These are phyloP conservation scores for Solanum medicagineum DNA, from an alignment of 257 asterid species.

Conservation along the genomic window DNA sequence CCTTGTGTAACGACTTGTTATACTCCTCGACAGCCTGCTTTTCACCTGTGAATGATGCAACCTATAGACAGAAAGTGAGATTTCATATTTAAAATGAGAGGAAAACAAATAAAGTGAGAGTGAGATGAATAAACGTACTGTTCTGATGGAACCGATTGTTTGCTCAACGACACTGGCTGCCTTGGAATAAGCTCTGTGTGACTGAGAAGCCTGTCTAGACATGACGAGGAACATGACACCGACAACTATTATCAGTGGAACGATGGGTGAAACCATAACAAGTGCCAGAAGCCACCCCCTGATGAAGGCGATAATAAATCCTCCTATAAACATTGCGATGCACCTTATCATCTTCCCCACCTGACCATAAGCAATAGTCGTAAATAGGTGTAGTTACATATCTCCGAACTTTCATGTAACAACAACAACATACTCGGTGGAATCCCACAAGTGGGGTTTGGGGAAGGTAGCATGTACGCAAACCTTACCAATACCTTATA, in stretches of 20 bases:
- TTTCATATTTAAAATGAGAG: no score
- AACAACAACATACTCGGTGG: no score
- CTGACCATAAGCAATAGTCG: not conserved
- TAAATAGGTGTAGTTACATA: not conserved
- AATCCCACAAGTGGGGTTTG: no score
- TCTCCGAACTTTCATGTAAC: not conserved
- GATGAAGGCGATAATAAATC: conserved; percentile 13
- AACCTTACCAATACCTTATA: no score
- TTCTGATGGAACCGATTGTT: conserved; percentile 54
- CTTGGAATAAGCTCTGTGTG: conserved; percentile 46
- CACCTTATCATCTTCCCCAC: conserved; percentile 18
- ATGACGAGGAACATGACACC: not conserved
- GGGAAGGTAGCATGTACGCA: no score
- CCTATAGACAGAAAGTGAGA: not conserved
- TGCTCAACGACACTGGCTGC: conserved; percentile 57
- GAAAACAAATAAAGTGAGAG: no score
- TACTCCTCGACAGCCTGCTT: conserved; percentile 44
- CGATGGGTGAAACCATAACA: not conserved
- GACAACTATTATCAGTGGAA: not conserved
- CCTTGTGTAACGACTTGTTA: conserved; percentile 36
- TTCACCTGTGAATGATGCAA: conserved; percentile 71
- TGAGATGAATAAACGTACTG: conserved; percentile 4
- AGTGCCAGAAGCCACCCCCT: conserved; percentile 28
- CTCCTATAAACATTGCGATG: conserved; percentile 14
- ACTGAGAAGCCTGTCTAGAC: not conserved